A percentile compares a stretch with the other conserved stretches of the same genome.
Conservation (phyloP, 345 rosid genomes). For the Clausena lansium region DNA sequence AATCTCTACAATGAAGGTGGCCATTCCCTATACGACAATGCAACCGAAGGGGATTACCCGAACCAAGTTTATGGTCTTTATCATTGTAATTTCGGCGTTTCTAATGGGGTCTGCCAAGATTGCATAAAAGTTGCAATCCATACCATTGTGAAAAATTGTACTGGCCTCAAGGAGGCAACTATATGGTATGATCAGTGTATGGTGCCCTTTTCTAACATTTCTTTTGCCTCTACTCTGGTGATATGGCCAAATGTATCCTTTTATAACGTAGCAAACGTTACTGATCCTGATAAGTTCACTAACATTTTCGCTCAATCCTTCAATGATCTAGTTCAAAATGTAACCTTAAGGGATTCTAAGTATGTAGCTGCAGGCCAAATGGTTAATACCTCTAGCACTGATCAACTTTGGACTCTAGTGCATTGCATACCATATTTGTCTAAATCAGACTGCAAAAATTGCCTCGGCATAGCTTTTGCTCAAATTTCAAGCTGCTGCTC, state of each 20-base stretch:
- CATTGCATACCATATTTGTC: neutral
- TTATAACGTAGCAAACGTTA: neutral
- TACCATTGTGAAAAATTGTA: neutral
- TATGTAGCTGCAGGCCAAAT: neutral
- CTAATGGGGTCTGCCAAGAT: neutral
- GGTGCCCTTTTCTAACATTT: slow-evolving; percentile 27
- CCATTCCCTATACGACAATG: neutral
- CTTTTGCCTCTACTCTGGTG: neutral
- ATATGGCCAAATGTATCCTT: accelerated
- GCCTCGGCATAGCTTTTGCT: neutral
- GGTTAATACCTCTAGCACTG: neutral
- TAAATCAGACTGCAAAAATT: neutral
- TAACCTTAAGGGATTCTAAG: neutral
- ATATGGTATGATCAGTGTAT: slow-evolving; percentile 5
- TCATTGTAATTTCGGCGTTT: neutral
- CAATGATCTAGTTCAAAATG: neutral
- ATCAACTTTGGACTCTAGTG: neutral
- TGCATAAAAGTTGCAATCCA: neutral
- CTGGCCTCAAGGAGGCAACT: slow-evolving; percentile 2
- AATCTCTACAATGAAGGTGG: neutral
- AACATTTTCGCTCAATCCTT: neutral
- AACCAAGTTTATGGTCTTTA: slow-evolving; percentile 3
- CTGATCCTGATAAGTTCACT: neutral
- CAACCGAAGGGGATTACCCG: neutral
- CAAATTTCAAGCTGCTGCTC: neutral